Evolutionary conservation across 257 asterid genomes (phyloP), one percentile per base, ranked within the genome.

Genomic region (Nicotiana benthamiana): DNA sequence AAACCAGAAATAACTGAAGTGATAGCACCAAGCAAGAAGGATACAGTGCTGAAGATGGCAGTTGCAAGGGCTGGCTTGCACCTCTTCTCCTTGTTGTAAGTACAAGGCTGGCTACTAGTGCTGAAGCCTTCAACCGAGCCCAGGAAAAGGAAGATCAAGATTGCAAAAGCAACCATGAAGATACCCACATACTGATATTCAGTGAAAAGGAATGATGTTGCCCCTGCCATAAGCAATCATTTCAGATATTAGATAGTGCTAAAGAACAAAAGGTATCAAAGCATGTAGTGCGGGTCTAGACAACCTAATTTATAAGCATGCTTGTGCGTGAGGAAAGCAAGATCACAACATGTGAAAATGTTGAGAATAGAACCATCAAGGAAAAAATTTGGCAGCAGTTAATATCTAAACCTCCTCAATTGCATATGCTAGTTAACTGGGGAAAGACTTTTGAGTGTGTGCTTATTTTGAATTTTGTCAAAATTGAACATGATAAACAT

Each of bases 91-190:
- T 86, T 87, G 83, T 87, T 86, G 46, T 87, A 90, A 43, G 92
- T 87, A 86, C 94, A 90, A 20, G 92, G 77, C 81, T 86, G 92
- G 85, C 77, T 84, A 75, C 85, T 85, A 48, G 90, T 88, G 91
- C 98, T 94, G 89, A 94, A 94, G 79, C 97, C 91, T 86, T 94
- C 92, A n/a, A 94, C 98, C 4, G 97, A 94, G 13, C 98, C 98
- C 77, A 94, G 87, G 91, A 94, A 94, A 34, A 94, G 87, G 88
- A 94, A 94, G 86, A 94, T 94, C 83, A 94, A 91, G 87, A 92
- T 80, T 70, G 98, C 98, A 88, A 94, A 94, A 76, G 90, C 97
- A 83, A 89, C 86, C 98, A 94, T 94, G 91, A 94, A 92, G 48
- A 92, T 66, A 4, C 98, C 97, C 75, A 94, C 97, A 74, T 94